These are phyloP conservation scores for Xylariales sp. DNA, from an alignment of 2,329 filamentous ascomycete species.

Conservation along the genomic window DNA sequence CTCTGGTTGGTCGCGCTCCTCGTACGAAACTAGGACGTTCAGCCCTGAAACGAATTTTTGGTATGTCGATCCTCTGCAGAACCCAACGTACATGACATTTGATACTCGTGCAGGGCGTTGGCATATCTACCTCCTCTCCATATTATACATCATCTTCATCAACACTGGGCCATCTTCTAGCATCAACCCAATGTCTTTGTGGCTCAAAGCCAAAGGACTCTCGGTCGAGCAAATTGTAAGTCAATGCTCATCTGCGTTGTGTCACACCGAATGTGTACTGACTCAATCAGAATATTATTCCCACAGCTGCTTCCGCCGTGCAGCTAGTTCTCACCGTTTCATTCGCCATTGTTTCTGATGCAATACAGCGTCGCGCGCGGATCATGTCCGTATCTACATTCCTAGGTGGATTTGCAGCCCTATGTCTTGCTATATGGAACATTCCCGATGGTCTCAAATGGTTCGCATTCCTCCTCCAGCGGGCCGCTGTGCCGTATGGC, in stretches of 20 bases:
- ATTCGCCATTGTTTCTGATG: constrained; percentile 51
- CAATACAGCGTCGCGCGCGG: constrained; percentile 27
- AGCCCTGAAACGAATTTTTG: constrained; percentile 18
- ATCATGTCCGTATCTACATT: constrained; percentile 28
- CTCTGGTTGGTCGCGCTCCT: constrained; percentile 15
- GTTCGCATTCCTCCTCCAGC: constrained; percentile 17
- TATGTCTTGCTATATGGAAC: constrained; percentile 18
- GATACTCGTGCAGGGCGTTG: constrained; percentile 18
- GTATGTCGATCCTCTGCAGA: constrained; percentile 1
- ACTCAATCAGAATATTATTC: constrained; percentile 37
- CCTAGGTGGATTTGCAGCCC: constrained; percentile 15
- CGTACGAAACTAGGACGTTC: constrained; percentile 15
- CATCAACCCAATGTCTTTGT: constrained; percentile 32
- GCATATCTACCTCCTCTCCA: constrained; percentile 32
- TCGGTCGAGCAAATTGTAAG: constrained; percentile 42
- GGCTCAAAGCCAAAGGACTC: constrained; percentile 36
- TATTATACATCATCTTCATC: constrained; percentile 35
- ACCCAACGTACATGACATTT: not conserved
- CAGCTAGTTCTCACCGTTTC: constrained; percentile 48
- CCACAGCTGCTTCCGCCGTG: constrained; percentile 43
- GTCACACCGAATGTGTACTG: not conserved
- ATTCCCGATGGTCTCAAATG: constrained; percentile 18
- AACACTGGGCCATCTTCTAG: constrained; percentile 28
- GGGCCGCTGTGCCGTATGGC: constrained; percentile 16
- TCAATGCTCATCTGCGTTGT: not conserved